phyloP scores from a whole-genome alignment of 495 filamentous ascomycete genomes.

The Aspergillus cavernicola region DNA sequence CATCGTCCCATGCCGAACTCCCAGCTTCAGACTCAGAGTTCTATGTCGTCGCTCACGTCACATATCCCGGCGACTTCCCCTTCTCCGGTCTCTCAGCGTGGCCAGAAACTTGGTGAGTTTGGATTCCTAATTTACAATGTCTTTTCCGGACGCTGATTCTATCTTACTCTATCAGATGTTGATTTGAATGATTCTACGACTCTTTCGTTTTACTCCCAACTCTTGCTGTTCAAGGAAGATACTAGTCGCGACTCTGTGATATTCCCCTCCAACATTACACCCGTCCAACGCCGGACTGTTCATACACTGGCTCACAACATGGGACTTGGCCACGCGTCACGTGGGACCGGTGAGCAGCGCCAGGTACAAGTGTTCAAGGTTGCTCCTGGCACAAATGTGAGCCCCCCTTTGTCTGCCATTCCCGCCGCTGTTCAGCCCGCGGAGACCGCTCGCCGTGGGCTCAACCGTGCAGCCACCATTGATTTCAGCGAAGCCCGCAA shows the following conservation, averaged over 20 bases:
- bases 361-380: conserved; percentile 85
- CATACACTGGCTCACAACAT: conserved; percentile 95
- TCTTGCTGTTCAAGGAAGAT: conserved; percentile 85
- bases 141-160: conserved; percentile 22
- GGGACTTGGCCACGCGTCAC: conserved; percentile 83
- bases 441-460: conserved; percentile 71
- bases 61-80: conserved; percentile 67
- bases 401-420: conserved; percentile 57
- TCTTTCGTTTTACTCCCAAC: conserved; percentile 80
- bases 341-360: conserved; percentile 77
- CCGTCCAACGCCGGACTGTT: conserved; percentile 79
- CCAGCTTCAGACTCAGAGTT: conserved; percentile 71
- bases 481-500: conserved; percentile 90
- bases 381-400: conserved; percentile 57
- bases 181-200: conserved; percentile 91
- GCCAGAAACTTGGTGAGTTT: conserved; percentile 59
- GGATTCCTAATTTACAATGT: no score
- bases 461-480: conserved; percentile 95
- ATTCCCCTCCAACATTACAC: conserved; percentile 76
- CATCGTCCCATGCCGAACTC: conserved; percentile 66
- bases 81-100: conserved; percentile 62
- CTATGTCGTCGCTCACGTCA: conserved; percentile 77
- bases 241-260: conserved; percentile 69
- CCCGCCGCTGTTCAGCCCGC: conserved; percentile 59
- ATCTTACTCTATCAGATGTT: conserved; percentile 48